Conservation (phyloP, 768 basidiomycete genomes). For the Leccinum uliginosum region DNA sequence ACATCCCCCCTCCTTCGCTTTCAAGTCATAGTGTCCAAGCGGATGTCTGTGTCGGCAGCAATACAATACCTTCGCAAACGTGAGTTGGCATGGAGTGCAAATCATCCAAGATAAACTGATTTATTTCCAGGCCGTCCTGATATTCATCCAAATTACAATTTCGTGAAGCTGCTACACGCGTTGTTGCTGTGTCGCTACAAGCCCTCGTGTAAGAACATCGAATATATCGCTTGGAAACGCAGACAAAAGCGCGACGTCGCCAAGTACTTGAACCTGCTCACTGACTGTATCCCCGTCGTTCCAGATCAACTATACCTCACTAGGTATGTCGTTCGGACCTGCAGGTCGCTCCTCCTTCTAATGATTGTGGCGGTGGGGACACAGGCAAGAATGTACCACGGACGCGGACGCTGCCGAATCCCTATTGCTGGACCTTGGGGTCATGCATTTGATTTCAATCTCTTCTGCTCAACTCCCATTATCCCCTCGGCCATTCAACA, state of each 20-base stretch:
- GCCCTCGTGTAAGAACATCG: slow-evolving; percentile 37
- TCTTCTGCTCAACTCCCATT: slow-evolving; percentile 45
- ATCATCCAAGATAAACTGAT: slow-evolving; percentile 6
- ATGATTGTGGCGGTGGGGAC: too few relatives aligned
- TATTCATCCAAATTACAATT: slow-evolving; percentile 42
- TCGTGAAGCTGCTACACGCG: slow-evolving; percentile 53
- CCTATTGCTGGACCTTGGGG: slow-evolving; percentile 46
- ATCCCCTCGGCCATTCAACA: slow-evolving; percentile 34
- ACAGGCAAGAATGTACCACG: too few relatives aligned
- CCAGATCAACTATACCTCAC: slow-evolving; percentile 47
- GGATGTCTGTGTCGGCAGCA: slow-evolving; percentile 40
- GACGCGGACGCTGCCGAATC: slow-evolving; percentile 46
- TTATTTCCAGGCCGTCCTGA: slow-evolving; percentile 33
- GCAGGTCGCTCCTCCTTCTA: neutral
- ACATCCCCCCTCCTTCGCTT: neutral
- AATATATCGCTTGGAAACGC: slow-evolving; percentile 58
- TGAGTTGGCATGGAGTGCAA: slow-evolving; percentile 24
- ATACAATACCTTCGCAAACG: slow-evolving; percentile 47
- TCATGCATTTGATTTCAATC: slow-evolving; percentile 52
- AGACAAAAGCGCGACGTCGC: slow-evolving; percentile 50
- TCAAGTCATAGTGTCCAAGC: slow-evolving; percentile 48
- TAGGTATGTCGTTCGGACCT: slow-evolving; percentile 33
- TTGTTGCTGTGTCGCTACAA: slow-evolving; percentile 50
- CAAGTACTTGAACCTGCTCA: slow-evolving; percentile 46
- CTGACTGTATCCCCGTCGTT: slow-evolving; percentile 50